These are phyloP conservation scores for Cryphonectria carpinicola DNA, from an alignment of 2,329 filamentous ascomycete genomes.

Conservation along the genomic window DNA sequence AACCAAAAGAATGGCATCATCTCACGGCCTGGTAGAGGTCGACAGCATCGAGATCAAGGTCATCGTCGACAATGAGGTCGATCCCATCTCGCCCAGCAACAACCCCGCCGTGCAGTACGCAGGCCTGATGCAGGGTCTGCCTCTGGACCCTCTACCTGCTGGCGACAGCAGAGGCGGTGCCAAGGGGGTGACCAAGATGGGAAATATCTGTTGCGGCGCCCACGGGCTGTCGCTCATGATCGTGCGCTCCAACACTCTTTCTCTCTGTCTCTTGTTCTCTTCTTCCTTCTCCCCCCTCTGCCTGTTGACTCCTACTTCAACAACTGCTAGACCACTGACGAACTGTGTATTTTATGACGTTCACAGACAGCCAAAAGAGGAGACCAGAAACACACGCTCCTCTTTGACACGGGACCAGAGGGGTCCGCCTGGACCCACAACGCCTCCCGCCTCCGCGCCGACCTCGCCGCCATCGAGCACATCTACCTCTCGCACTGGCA, in stretches of 20 bases:
- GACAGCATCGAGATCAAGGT: slow-evolving; percentile 49
- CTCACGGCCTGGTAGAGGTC: slow-evolving; percentile 32
- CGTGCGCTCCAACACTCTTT: slow-evolving; percentile 37
- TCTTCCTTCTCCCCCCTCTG: neutral
- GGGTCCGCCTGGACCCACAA: slow-evolving; percentile 56
- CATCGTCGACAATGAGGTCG: slow-evolving; percentile 59
- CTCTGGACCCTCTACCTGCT: slow-evolving; percentile 40
- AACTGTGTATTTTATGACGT: slow-evolving; percentile 30
- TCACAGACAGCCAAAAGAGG: slow-evolving; percentile 49
- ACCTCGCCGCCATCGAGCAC: slow-evolving; percentile 48
- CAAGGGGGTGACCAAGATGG: slow-evolving; percentile 51
- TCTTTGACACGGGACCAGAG: slow-evolving; percentile 60
- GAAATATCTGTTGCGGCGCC: slow-evolving; percentile 56
- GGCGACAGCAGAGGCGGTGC: slow-evolving; percentile 45
- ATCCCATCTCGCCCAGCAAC: slow-evolving; percentile 53
- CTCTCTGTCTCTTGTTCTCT: neutral
- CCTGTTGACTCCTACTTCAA: too few relatives aligned
- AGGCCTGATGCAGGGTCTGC: slow-evolving; percentile 48
- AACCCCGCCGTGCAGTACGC: slow-evolving; percentile 47
- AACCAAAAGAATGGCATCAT: slow-evolving; percentile 13
- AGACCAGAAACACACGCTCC: slow-evolving; percentile 47
- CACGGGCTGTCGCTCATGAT: slow-evolving; percentile 58
- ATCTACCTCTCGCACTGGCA: slow-evolving; percentile 59
- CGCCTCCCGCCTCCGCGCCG: slow-evolving; percentile 45
- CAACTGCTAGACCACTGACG: neutral